Conservation (phyloP, 2,329 filamentous ascomycete genomes). For the Aspergillus cejpii region DNA sequence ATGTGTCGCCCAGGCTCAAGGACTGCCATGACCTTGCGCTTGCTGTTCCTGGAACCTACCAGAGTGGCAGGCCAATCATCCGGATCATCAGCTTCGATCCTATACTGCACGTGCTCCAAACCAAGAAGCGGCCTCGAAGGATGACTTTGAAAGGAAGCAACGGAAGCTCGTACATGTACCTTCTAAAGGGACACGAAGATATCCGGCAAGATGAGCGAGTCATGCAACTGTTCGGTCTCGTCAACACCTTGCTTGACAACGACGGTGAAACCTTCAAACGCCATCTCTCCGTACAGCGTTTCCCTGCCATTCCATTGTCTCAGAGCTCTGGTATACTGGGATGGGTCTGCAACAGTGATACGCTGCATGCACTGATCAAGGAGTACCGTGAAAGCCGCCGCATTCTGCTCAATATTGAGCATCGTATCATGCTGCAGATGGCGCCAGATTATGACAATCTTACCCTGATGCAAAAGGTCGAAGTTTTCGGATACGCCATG, state of each 20-base stretch:
- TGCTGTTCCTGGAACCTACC: slow-evolving; percentile 92
- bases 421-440: slow-evolving; percentile 99
- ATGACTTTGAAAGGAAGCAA: slow-evolving; percentile 84
- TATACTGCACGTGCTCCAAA: slow-evolving; percentile 85
- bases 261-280: slow-evolving; percentile 96
- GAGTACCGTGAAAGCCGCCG: slow-evolving; percentile 96
- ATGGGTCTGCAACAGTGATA: slow-evolving; percentile 97
- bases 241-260: slow-evolving; percentile 88
- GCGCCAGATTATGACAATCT: slow-evolving; percentile 97
- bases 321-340: slow-evolving; percentile 92
- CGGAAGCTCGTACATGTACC: slow-evolving; percentile 76
- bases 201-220: slow-evolving; percentile 98
- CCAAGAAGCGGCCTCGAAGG: slow-evolving; percentile 91
- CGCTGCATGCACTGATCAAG: slow-evolving; percentile 88
- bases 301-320: slow-evolving; percentile 92
- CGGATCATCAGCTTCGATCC: slow-evolving; percentile 84
- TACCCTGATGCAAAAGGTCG: slow-evolving; percentile 98
- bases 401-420: slow-evolving; percentile 97
- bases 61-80: slow-evolving; percentile 70
- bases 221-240: slow-evolving; percentile 97
- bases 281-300: slow-evolving; percentile 91
- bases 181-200: slow-evolving; percentile 98
- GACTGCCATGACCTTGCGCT: slow-evolving; percentile 79
- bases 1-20: slow-evolving; percentile 91
- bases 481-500: slow-evolving; percentile 97